Evolutionary conservation across 2,329 filamentous ascomycete genomes (phyloP).

Genomic region (Calonectria montana): DNA sequence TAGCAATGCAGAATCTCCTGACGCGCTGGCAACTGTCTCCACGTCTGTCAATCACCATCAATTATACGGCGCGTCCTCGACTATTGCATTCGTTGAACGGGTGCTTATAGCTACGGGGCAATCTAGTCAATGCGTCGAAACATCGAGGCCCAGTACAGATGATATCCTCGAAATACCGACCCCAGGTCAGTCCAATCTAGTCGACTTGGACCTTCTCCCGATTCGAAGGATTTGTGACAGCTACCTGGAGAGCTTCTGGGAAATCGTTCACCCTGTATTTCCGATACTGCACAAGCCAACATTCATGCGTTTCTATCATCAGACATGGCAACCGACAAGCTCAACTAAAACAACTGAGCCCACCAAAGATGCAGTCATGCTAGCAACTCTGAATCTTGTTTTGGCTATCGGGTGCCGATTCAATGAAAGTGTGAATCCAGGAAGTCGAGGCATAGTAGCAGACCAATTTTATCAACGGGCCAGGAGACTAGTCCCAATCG

Average conservation of each 20-base stretch:
- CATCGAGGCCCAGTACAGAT: not conserved
- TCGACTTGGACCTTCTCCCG: not conserved
- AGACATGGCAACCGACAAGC: not conserved
- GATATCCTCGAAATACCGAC: not conserved
- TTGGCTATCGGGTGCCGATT: constrained; percentile 21
- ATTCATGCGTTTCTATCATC: constrained; percentile 10
- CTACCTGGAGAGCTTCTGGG: constrained; percentile 14
- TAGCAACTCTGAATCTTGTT: constrained; percentile 14
- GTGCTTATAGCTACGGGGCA: not conserved
- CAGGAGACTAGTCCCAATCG: not conserved
- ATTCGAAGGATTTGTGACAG: not conserved
- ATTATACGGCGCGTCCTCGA: not conserved
- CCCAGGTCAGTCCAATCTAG: not conserved
- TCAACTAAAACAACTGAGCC: not conserved
- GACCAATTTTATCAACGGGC: constrained; percentile 23
- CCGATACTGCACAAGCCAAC: constrained; percentile 5
- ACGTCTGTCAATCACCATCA: not conserved
- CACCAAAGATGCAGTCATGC: not conserved
- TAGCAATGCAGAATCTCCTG: not conserved
- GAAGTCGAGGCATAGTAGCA: not conserved
- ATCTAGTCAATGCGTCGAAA: not conserved
- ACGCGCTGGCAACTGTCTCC: not conserved
- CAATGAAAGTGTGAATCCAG: not conserved
- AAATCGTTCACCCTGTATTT: constrained; percentile 22
- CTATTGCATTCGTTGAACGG: not conserved